These are phyloP conservation scores for Anacardium occidentale DNA, from an alignment of 345 rosid genomes.

Conservation along the genomic window DNA sequence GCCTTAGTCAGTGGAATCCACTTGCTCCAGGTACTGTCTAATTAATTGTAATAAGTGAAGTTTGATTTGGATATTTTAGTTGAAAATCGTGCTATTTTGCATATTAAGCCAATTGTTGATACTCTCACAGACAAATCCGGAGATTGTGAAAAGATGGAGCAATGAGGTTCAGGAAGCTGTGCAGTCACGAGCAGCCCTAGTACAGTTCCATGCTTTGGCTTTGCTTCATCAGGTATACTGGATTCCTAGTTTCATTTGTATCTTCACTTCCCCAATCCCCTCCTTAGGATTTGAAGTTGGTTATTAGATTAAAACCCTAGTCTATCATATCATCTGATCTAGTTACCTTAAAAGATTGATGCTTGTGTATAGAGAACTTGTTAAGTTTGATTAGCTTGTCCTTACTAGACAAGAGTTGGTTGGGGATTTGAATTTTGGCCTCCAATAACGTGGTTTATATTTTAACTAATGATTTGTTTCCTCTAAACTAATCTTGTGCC, in stretches of 20 bases:
- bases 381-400: not conserved
- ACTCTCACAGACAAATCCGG: conserved; percentile 65
- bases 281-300: conserved; percentile 6
- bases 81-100: not conserved
- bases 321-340: not conserved
- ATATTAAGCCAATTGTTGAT: conserved; percentile 9
- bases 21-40: conserved; percentile 68
- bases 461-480: not conserved
- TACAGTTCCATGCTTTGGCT: conserved; percentile 93
- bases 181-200: conserved; percentile 95
- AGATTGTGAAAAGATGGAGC: conserved; percentile 97
- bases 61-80: conserved; percentile 5
- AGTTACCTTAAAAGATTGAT: not conserved
- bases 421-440: not conserved
- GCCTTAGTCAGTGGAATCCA: conserved; percentile 98
- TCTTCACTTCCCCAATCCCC: not conserved
- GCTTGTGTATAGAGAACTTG: not conserved
- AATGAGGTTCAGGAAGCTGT: conserved; percentile 99
- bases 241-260: conserved; percentile 12
- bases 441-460: not conserved
- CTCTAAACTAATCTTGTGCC: not conserved
- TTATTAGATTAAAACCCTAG: conserved; percentile 10
- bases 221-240: conserved; percentile 78
- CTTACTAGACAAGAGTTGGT: not conserved
- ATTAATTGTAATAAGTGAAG: not conserved